Percentiles rank a stretch among this genome's conserved stretches.
These are phyloP conservation scores for Ceriops tagal DNA, from an alignment of 345 rosid genomes.

Conservation along the genomic window DNA sequence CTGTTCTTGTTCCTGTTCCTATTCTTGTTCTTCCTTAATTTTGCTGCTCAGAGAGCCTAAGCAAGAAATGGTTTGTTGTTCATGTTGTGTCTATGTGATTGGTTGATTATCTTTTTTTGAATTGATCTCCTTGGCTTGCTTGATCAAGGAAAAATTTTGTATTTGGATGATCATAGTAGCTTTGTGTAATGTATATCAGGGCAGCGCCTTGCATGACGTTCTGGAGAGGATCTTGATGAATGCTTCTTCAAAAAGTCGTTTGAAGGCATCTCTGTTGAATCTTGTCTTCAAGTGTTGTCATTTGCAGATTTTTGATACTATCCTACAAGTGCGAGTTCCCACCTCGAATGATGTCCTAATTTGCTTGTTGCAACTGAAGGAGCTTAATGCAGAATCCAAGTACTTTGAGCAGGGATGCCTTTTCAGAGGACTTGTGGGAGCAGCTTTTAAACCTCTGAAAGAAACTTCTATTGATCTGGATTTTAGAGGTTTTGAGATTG, in stretches of 20 bases:
- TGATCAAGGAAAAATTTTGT: neutral
- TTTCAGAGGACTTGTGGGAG: constrained; percentile 47
- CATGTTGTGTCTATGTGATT: neutral
- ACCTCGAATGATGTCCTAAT: constrained; percentile 35
- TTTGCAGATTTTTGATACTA: constrained; percentile 38
- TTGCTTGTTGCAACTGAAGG: constrained; percentile 46
- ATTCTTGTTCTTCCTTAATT: neutral
- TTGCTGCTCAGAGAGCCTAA: no score
- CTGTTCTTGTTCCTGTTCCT: neutral
- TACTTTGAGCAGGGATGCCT: constrained; percentile 47
- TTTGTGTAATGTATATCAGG: constrained; percentile 40
- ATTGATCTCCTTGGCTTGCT: neutral
- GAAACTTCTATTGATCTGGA: constrained; percentile 44
- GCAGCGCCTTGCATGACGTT: constrained; percentile 58
- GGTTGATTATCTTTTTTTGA: neutral
- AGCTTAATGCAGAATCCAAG: constrained; percentile 55
- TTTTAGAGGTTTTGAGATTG: constrained; percentile 48
- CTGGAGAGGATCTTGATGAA: constrained; percentile 46
- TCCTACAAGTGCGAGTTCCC: constrained; percentile 52
- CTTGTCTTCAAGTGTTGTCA: constrained; percentile 57
- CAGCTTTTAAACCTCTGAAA: constrained; percentile 45
- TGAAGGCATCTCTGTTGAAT: constrained; percentile 51
- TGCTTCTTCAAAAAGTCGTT: constrained; percentile 35
- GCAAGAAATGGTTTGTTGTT: no score
- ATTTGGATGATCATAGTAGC: neutral